phyloP scores from a whole-genome alignment of 2,329 filamentous ascomycete species.

The Pestalotiopsis sp. region DNA sequence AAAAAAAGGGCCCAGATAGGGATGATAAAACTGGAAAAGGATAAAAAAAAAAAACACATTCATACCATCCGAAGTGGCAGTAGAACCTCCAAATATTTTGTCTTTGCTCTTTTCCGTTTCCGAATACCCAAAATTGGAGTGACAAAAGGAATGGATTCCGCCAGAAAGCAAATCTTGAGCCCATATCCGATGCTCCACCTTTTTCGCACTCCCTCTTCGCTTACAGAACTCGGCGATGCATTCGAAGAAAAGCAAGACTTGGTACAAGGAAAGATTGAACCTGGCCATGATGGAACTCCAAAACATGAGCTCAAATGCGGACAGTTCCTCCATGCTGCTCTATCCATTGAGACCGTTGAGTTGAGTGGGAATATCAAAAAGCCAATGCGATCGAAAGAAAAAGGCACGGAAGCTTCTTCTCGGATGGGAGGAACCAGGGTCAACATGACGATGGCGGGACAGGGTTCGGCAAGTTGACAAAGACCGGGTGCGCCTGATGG shows the following conservation, averaged over 20 bases:
- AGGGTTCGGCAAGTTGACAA: not conserved
- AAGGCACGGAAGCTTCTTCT: not conserved
- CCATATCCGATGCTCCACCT: too few species aligned
- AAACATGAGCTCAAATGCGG: not conserved
- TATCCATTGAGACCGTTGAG: not conserved
- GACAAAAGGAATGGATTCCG: too few species aligned
- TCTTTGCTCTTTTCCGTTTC: not conserved
- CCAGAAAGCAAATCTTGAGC: too few species aligned
- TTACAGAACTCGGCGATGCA: not conserved
- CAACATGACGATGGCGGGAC: not conserved
- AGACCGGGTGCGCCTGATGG: not conserved
- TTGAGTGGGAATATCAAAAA: not conserved
- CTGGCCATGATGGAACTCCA: too few species aligned
- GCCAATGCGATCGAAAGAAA: not conserved
- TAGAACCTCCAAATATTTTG: not conserved
- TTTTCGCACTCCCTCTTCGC: not conserved
- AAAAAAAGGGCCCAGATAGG: too few species aligned
- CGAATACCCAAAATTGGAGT: too few species aligned
- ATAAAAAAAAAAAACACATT: not conserved
- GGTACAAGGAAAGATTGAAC: not conserved
- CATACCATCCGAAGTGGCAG: not conserved
- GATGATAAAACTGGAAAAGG: not conserved
- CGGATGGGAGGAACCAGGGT: conserved; percentile 1
- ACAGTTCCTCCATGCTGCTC: not conserved
- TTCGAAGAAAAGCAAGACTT: not conserved